Percentiles rank a stretch among this genome's conserved stretches.
Evolutionary conservation across 208 protist species (phyloP).

Genomic region (Tritrichomonas foetus): DNA sequence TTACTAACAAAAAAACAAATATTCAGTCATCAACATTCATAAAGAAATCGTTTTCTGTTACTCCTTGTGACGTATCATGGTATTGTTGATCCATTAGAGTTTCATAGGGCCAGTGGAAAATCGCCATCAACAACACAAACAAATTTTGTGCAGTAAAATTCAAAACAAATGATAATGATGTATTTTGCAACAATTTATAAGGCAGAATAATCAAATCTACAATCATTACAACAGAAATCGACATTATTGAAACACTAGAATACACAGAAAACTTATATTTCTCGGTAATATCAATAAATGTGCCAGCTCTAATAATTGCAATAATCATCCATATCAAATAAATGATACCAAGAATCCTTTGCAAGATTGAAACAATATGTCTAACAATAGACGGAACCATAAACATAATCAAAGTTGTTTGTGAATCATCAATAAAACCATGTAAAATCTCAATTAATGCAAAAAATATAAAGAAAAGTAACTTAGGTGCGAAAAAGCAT

Average conservation of each 20-base stretch:
- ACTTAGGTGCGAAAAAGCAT: background rate
- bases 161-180: background rate
- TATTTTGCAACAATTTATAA: too few relatives aligned
- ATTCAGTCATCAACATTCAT: too few relatives aligned
- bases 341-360: background rate
- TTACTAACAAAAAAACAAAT: too few relatives aligned
- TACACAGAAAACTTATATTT: background rate
- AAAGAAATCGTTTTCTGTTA: too few relatives aligned
- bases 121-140: background rate
- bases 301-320: background rate
- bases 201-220: background rate
- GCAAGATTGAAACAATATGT: background rate
- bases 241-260: background rate
- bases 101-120: slow-evolving; percentile 10
- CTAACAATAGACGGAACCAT: background rate
- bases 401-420: background rate
- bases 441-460: background rate
- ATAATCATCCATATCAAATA: background rate
- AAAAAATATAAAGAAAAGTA: background rate
- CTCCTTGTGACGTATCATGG: too few relatives aligned
- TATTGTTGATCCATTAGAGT: background rate
- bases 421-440: background rate
- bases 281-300: background rate
- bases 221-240: background rate
- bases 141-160: background rate